Evolutionary conservation across 805 yeast species (phyloP), one percentile per base, ranked within the genome.

Genomic region (Wickerhamiella lipophila): DNA sequence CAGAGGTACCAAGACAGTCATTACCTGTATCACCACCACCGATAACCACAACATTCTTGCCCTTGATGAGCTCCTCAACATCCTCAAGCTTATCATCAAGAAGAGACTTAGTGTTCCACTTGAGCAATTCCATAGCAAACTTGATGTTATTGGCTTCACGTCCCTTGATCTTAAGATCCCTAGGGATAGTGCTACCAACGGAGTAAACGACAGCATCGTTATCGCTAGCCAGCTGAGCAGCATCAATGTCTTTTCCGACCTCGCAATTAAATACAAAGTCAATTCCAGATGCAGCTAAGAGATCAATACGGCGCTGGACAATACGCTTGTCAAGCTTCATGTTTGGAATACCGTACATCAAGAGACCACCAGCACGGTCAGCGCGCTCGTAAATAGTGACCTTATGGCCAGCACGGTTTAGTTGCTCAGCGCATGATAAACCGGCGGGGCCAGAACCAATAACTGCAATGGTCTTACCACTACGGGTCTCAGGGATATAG

Each of bases 1-100:
- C 88, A 19, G 96, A 77, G 40, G 98, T 89, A 68, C 97, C 97
- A 61, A 89, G 75, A 77, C 97, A 89, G 74, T 89, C 98, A 64
- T 89, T 89, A 77, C 98, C 98, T 30, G 97, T 89, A 68, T 89
- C 98, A 78, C 98, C 98, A 72, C 98, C 98, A 61, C 98, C 98
- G 72, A 89, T 89, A 49, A 89, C 97, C 60, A 89, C 79, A 50
- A 89, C 97, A 55, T 83, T 73, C 74, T 89, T 92, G 58, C 92
- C 97, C 53, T 74, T 78, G 52, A 89, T 66, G 53, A 75, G 73
- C 55, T 74, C 70, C 56, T 82, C 77, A 52, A 89, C 81, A 50
- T 79, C 82, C 54, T 79, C 92, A 65, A 92, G 73, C 59, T 83
- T 76, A 57, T 80, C 80, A 50, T 82, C 85, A 56, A 92, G 75